phyloP scores from a whole-genome alignment of 352 stramenopile genomes.

The Globisporangium echinulatum region DNA sequence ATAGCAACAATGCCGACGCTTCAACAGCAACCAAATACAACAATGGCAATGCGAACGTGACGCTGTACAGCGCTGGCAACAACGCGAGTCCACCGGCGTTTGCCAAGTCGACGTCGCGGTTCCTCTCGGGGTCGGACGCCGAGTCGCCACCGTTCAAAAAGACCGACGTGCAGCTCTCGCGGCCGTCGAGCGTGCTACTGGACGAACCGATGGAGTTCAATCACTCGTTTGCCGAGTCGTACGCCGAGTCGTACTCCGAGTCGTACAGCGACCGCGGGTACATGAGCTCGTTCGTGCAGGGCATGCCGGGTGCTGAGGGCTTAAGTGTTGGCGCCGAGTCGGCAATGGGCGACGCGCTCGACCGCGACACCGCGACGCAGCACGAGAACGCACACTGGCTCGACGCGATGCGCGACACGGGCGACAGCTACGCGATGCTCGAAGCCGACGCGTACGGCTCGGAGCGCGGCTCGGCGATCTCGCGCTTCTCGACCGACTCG shows the following conservation, averaged over 20 bases:
- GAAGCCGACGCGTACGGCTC: constrained; percentile 64
- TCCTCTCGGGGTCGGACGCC: constrained; percentile 12
- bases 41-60: neutral
- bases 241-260: constrained; percentile 45
- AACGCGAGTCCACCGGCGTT: constrained; percentile 4
- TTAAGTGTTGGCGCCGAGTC: constrained; percentile 12
- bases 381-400: constrained; percentile 43
- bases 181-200: constrained; percentile 39
- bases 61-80: constrained; percentile 2
- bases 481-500: constrained; percentile 69
- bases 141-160: constrained; percentile 31
- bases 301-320: constrained; percentile 27
- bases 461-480: constrained; percentile 54
- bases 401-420: constrained; percentile 66
- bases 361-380: constrained; percentile 13
- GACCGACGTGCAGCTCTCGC: constrained; percentile 30
- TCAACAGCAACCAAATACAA: neutral
- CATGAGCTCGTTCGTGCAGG: constrained; percentile 41
- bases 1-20: neutral
- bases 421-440: constrained; percentile 81
- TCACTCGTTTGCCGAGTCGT: constrained; percentile 47
- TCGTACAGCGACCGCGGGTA: constrained; percentile 39
- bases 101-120: constrained; percentile 6
- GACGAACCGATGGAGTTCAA: constrained; percentile 54
- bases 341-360: constrained; percentile 13